These are phyloP conservation scores for Pichia scutulata DNA, from an alignment of 805 yeast genomes.

Conservation along the genomic window DNA sequence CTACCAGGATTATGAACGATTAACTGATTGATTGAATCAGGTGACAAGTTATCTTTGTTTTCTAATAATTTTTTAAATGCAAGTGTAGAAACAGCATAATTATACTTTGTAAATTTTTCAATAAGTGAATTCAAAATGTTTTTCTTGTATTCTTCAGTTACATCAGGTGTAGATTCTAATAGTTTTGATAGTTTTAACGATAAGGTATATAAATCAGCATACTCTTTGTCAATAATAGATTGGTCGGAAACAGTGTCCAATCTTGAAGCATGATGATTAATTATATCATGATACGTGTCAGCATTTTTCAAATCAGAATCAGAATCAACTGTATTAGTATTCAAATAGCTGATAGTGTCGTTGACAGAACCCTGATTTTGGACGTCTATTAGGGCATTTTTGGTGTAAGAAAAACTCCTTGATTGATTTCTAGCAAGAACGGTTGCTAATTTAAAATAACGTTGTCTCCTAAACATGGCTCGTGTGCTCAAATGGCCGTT, in stretches of 20 bases:
- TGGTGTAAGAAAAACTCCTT: not conserved
- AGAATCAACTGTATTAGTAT: not conserved
- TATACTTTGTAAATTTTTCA: slow-evolving; percentile 18
- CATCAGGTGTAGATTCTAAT: slow-evolving; percentile 7
- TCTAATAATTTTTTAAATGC: slow-evolving; percentile 10
- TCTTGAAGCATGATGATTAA: slow-evolving; percentile 10
- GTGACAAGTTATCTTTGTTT: slow-evolving; percentile 5
- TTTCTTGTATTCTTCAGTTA: slow-evolving; percentile 11
- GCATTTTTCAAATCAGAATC: slow-evolving; percentile 5
- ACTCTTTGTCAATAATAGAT: slow-evolving; percentile 5
- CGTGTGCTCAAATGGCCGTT: not conserved
- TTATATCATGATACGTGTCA: slow-evolving; percentile 6
- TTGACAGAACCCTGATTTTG: slow-evolving; percentile 1
- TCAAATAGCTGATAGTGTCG: slow-evolving; percentile 3
- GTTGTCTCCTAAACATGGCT: not conserved
- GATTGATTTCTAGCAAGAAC: not conserved
- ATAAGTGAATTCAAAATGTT: slow-evolving; percentile 20
- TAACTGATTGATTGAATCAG: slow-evolving; percentile 18
- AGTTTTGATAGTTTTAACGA: slow-evolving; percentile 8
- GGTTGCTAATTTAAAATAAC: not conserved
- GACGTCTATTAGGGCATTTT: not conserved
- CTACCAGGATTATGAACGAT: slow-evolving; percentile 32
- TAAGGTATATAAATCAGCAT: slow-evolving; percentile 10
- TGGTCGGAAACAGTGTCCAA: not conserved
- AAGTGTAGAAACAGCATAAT: slow-evolving; percentile 21